These are phyloP conservation scores for Suillus brevipes DNA, from an alignment of 768 basidiomycete genomes.

Conservation along the genomic window DNA sequence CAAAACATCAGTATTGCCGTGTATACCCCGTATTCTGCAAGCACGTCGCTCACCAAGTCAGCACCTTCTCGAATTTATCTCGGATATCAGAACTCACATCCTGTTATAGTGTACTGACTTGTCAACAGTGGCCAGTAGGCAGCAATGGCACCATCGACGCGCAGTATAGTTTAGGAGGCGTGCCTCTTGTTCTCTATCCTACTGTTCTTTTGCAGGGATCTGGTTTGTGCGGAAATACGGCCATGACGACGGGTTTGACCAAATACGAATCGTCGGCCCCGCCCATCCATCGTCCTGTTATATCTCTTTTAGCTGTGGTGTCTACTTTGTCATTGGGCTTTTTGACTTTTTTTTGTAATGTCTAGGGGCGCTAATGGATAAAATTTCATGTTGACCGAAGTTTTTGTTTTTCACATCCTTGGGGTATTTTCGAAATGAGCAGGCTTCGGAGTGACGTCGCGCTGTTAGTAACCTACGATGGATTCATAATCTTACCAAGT, in stretches of 20 bases:
- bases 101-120: constrained; percentile 56
- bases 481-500: background rate
- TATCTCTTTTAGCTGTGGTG: background rate
- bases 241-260: background rate
- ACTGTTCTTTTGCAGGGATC: constrained; percentile 34
- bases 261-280: constrained; percentile 11
- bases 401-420: background rate
- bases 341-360: constrained; percentile 5
- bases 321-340: constrained; percentile 12
- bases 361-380: background rate
- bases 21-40: constrained; percentile 51
- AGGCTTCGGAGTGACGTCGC: background rate
- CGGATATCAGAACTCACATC: constrained; percentile 5
- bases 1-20: constrained; percentile 57
- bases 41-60: constrained; percentile 57
- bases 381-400: background rate
- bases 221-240: constrained; percentile 36
- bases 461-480: background rate
- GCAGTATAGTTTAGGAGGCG: constrained; percentile 64
- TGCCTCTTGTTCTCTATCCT: constrained; percentile 56
- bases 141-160: constrained; percentile 61
- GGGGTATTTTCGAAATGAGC: background rate
- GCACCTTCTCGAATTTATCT: constrained; percentile 22
- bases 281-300: background rate
- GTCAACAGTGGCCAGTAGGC: constrained; percentile 67